These are phyloP conservation scores for Solanum arcanum DNA, from an alignment of 257 asterid species.

Conservation along the genomic window DNA sequence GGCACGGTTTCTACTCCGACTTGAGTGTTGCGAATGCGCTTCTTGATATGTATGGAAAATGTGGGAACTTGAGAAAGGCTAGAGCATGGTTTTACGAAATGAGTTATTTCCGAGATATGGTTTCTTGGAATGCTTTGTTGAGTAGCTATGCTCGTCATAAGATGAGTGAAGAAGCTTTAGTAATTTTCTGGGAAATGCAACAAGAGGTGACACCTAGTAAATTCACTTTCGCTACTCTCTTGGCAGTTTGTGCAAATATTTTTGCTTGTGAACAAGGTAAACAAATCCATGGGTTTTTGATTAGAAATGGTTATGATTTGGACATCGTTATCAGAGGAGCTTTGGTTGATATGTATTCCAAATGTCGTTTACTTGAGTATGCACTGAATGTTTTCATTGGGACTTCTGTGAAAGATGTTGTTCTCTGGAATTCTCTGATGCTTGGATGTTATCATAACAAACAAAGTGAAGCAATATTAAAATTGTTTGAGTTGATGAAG, in stretches of 20 bases:
- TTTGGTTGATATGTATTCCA: constrained; percentile 73
- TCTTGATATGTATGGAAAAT: constrained; percentile 74
- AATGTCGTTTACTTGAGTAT: constrained; percentile 44
- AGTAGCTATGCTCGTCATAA: constrained; percentile 44
- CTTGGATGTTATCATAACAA: constrained; percentile 51
- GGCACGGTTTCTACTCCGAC: constrained; percentile 38
- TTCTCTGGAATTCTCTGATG: constrained; percentile 57
- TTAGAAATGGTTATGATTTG: constrained; percentile 47
- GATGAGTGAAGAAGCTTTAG: constrained; percentile 52
- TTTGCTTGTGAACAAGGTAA: constrained; percentile 46
- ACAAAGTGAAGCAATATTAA: constrained; percentile 24
- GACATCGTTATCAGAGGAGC: constrained; percentile 59
- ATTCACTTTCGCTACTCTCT: constrained; percentile 59
- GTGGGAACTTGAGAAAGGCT: constrained; percentile 49
- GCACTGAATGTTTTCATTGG: constrained; percentile 34
- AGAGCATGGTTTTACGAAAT: constrained; percentile 50
- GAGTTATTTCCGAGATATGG: constrained; percentile 40
- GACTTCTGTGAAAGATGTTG: constrained; percentile 36
- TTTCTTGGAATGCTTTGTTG: constrained; percentile 69
- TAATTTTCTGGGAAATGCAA: constrained; percentile 39
- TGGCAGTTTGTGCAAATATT: constrained; percentile 74
- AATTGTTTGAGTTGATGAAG: constrained; percentile 43
- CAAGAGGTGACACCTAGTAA: constrained; percentile 56
- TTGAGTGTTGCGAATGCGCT: constrained; percentile 46
- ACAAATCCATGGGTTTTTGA: constrained; percentile 63